A percentile compares a stretch with the other conserved stretches of the same genome.
Conservation (phyloP, 441 rosid species). For the Eutrema salsugineum region DNA sequence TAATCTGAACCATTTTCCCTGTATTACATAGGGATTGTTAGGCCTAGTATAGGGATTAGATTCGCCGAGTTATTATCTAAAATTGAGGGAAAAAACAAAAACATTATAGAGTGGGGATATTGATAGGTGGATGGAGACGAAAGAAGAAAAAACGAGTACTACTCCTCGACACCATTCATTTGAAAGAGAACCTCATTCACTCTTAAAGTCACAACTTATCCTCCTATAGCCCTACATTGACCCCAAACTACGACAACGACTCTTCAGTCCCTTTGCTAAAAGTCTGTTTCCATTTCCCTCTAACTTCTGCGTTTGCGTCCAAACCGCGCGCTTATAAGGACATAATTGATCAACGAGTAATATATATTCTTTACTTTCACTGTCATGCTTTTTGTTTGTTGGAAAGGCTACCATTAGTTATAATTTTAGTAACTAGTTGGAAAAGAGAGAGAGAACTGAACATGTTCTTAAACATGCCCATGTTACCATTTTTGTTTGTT, state of each 20-base stretch:
- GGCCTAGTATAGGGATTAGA: slow-evolving; percentile 11
- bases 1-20: not conserved
- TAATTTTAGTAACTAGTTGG: slow-evolving; percentile 5
- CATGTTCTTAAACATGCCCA: slow-evolving; percentile 13
- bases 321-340: not conserved
- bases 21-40: not conserved
- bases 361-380: slow-evolving; percentile 6
- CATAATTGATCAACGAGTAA: not conserved
- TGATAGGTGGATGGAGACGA: slow-evolving; percentile 28
- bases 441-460: not conserved
- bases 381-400: slow-evolving; percentile 9
- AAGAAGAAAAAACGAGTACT: slow-evolving; percentile 4
- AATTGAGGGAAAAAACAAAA: not conserved
- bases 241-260: slow-evolving; percentile 23
- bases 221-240: slow-evolving; percentile 26
- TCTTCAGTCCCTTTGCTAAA: not conserved
- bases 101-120: slow-evolving; percentile 17
- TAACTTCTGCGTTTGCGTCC: slow-evolving; percentile 22
- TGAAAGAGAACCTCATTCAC: slow-evolving; percentile 36
- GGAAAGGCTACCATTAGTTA: not conserved
- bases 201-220: slow-evolving; percentile 34
- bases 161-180: slow-evolving; percentile 31
- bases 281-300: not conserved
- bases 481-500: slow-evolving; percentile 1
- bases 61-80: slow-evolving; percentile 11